A percentile compares a stretch with the other conserved stretches of the same genome.
Conservation (phyloP, 2,329 filamentous ascomycete species). For the Sporothrix inflata region DNA sequence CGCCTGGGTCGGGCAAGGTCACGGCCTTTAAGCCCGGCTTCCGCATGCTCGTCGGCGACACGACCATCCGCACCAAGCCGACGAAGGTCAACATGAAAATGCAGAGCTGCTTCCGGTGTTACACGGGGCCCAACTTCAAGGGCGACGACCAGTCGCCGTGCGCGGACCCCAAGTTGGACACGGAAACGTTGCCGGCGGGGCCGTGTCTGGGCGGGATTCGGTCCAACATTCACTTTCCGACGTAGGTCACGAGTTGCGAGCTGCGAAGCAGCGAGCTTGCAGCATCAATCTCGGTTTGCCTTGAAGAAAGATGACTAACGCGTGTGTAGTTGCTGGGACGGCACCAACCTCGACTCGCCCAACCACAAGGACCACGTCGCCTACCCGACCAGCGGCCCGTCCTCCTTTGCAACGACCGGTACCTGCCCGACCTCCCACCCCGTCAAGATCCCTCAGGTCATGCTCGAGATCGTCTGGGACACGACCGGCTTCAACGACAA, state of each 20-base stretch:
- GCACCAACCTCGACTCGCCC: conserved; percentile 48
- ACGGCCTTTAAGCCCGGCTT: conserved; percentile 51
- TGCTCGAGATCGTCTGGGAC: conserved; percentile 53
- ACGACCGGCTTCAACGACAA: conserved; percentile 43
- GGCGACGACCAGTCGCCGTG: conserved; percentile 46
- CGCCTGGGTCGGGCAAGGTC: conserved; percentile 38
- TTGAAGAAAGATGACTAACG: no score
- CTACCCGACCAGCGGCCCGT: conserved; percentile 46
- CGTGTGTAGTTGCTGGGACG: conserved; percentile 47
- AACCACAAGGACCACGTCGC: conserved; percentile 43
- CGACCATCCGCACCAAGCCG: conserved; percentile 38
- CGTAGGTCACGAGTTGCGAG: conserved; percentile 28
- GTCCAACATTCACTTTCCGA: conserved; percentile 50
- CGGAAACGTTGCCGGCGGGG: conserved; percentile 45
- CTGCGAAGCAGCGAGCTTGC: not conserved
- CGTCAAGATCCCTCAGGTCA: conserved; percentile 42
- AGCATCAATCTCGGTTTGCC: no score
- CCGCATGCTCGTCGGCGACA: conserved; percentile 52
- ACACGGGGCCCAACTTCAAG: conserved; percentile 45
- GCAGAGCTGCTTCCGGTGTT: conserved; percentile 47
- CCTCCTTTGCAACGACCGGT: conserved; percentile 49
- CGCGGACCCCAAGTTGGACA: conserved; percentile 44
- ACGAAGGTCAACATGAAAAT: conserved; percentile 38
- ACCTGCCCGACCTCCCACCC: conserved; percentile 51
- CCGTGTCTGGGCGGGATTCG: conserved; percentile 48